Conservation (phyloP, 192 early-diverging fungal genomes). For the Gonapodya sp. region DNA sequence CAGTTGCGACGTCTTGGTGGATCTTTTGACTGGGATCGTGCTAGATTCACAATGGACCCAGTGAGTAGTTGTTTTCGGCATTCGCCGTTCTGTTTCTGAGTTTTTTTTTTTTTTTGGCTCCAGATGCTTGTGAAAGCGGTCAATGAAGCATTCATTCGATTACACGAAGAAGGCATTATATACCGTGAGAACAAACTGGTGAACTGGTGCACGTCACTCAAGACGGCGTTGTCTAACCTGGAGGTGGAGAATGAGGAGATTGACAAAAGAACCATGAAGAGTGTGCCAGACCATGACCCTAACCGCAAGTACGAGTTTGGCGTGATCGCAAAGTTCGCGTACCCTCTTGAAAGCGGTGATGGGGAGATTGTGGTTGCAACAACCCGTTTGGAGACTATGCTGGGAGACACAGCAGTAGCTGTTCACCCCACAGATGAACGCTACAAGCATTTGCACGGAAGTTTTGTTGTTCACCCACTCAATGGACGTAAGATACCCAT, state of each 20-base stretch:
- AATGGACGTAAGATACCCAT: constrained; percentile 82
- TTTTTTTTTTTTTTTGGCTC: not conserved
- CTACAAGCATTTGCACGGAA: constrained; percentile 92
- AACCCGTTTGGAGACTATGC: constrained; percentile 99
- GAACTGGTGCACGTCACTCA: constrained; percentile 95
- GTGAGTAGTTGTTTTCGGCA: constrained; percentile 21
- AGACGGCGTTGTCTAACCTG: constrained; percentile 92
- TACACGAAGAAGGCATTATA: constrained; percentile 92
- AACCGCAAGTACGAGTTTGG: constrained; percentile 98
- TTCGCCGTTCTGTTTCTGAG: not conserved
- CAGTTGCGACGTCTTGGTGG: constrained; percentile 85
- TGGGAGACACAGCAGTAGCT: constrained; percentile 94
- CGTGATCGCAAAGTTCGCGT: constrained; percentile 90
- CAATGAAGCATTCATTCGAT: constrained; percentile 82
- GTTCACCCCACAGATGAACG: constrained; percentile 87
- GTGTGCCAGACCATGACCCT: constrained; percentile 83
- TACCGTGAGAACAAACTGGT: constrained; percentile 94
- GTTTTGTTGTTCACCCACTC: constrained; percentile 91
- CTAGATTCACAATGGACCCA: constrained; percentile 87
- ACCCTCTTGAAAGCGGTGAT: constrained; percentile 70
- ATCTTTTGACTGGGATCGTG: constrained; percentile 89
- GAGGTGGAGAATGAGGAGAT: constrained; percentile 92
- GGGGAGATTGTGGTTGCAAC: constrained; percentile 94
- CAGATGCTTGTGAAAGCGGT: constrained; percentile 71
- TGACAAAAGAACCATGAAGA: constrained; percentile 70